Base-by-base conservation (phyloP, 1,139 yeast species). In the Suhomyces bribrorum region DNA sequence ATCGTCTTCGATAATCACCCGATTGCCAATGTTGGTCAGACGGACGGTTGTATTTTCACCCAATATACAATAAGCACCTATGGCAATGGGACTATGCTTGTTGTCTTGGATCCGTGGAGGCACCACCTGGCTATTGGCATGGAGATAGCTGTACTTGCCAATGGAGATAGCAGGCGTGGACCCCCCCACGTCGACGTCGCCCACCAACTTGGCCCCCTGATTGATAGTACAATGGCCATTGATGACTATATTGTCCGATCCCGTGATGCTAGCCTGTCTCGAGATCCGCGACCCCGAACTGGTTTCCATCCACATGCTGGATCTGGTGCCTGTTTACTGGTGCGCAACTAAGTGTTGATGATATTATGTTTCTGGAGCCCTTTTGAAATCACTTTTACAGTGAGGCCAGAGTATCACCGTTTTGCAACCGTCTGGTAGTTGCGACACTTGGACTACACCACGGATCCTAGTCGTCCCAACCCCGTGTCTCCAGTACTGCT, bases 1-100 rank as follows among this genome's bases (percentile, higher is more conserved):
- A 27, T 63, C 47, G 0, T 52, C 47, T 18, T 75, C 89, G 5
- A 85, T 63, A 7, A 64, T 46, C 22, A 84, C 85, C 37, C 85
- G 57, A 43, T 66, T 71, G 1, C 90, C 92, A 11, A 85, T 70
- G 31, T 62, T 66, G 2, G 75, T 77, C 59, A 73, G 70, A 14
- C 66, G 58, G 1, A 83, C 50, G 5, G 37, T 43, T 7, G 75
- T 52, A 29, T 62, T 55, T 4, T 48, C 46, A 1, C 86, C 88
- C 2, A 85, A 60, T 14, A 72, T 63, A 7, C 79, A 77, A 52
- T 73, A 81, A 7, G 81, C 77, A 0, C 90, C 92, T 7, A 85
- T 64, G 32, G 69, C 65, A 7, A 73, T 52, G 0, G 67, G 62
- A 4, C 63, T 59, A 38, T 63, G 53, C 32, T 33, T 39, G 40